phyloP scores from a whole-genome alignment of 768 basidiomycete genomes.

The Strobilomyces confusus region DNA sequence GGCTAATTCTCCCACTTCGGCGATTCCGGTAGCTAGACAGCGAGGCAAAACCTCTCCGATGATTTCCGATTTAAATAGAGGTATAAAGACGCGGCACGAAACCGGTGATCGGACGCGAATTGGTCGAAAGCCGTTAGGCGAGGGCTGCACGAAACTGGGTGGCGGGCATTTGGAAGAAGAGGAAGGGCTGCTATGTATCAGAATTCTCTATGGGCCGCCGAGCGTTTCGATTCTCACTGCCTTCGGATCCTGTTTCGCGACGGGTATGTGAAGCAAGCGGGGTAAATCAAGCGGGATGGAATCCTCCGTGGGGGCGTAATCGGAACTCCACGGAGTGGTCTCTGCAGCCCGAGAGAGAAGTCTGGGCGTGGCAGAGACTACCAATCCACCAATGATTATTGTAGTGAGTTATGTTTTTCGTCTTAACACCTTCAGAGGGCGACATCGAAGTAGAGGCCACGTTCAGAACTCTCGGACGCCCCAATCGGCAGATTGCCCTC shows the following conservation, averaged over 20 bases:
- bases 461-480: not conserved
- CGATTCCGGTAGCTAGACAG: not conserved
- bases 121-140: constrained; percentile 6
- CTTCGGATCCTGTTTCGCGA: constrained; percentile 21
- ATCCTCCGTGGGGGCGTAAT: constrained; percentile 7
- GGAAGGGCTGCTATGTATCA: constrained; percentile 7
- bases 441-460: not conserved
- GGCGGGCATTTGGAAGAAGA: not conserved
- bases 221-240: constrained; percentile 17
- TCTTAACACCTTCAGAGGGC: not conserved
- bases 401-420: not conserved
- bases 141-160: constrained; percentile 12
- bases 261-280: constrained; percentile 13
- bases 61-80: not conserved
- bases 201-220: constrained; percentile 6
- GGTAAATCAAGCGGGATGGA: constrained; percentile 10
- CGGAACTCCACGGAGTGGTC: constrained; percentile 24
- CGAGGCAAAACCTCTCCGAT: not conserved
- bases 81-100: not conserved
- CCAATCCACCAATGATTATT: not conserved
- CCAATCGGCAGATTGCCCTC: not conserved
- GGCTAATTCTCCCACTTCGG: not conserved
- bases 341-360: constrained; percentile 3
- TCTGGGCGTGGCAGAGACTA: constrained; percentile 2
- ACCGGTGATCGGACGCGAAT: constrained; percentile 7